Percentiles rank a stretch among this genome's conserved stretches.
phyloP scores from a whole-genome alignment of 352 stramenopile species.

The Pythium brachiatum region DNA sequence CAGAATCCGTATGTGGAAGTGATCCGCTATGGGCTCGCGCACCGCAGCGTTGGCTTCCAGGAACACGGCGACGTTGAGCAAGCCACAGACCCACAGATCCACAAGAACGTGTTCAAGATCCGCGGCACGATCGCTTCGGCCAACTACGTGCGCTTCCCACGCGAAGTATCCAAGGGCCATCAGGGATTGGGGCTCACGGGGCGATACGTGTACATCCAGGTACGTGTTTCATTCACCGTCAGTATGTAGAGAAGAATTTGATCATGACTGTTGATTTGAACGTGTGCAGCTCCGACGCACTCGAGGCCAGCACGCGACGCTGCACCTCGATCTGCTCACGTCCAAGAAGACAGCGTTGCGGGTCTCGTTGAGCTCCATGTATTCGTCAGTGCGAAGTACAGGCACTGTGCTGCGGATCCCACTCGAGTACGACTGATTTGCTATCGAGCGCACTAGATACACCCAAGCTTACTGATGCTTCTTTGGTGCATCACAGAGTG shows the following conservation, averaged over 20 bases:
- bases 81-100: conserved; percentile 54
- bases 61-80: conserved; percentile 70
- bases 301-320: conserved; percentile 39
- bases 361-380: conserved; percentile 76
- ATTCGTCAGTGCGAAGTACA: conserved; percentile 45
- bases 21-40: conserved; percentile 70
- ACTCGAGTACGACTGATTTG: conserved; percentile 26
- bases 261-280: background rate
- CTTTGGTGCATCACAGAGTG: conserved; percentile 26
- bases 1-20: conserved; percentile 87
- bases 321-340: conserved; percentile 73
- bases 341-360: conserved; percentile 62
- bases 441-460: background rate
- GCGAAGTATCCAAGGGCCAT: conserved; percentile 44
- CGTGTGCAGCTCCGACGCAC: conserved; percentile 35
- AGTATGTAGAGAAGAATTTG: background rate
- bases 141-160: conserved; percentile 74
- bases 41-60: conserved; percentile 50
- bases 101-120: conserved; percentile 81
- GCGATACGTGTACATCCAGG: conserved; percentile 69
- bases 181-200: conserved; percentile 65
- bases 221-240: conserved; percentile 14
- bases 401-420: conserved; percentile 62
- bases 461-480: background rate
- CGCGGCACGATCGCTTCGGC: conserved; percentile 64